Base-by-base conservation (phyloP, 2,329 filamentous ascomycete genomes). In the Pestalotiopsis sp. region DNA sequence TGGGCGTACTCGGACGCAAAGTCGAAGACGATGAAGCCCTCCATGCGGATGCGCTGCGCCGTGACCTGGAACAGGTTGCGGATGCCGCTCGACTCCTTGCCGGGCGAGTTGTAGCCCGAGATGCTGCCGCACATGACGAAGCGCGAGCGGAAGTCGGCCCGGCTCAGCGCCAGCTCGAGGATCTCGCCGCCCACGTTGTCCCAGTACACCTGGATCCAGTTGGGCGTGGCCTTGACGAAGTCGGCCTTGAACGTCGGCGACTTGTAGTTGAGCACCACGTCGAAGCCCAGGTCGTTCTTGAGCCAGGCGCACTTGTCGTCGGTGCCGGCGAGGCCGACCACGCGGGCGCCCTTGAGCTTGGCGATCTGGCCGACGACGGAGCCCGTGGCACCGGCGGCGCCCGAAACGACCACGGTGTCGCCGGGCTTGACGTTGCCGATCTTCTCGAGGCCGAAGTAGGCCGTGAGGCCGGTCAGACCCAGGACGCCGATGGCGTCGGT, bases 341-440 rank as follows among this genome's bases (percentile, higher is more conserved):
- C 88, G 2, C 84, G 73, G 62, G 81, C 81, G 13, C 91, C 92
- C 78, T 90, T 89, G 66, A 93, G 81, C 83, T 93, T 94, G 20
- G 92, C 91, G 72, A 95, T 93, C 80, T 95, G 93, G 0, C 91
- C 92, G 0, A 89, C 92, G 1, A 95, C 88, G 75, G 87, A 91
- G 1, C 93, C 93, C 0, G 93, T 95, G 0, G 92, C 93, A 2
- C 93, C 93, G 0, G 93, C 93, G 1, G 93, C 93, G 6, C 92
- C 92, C 9, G 89, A 92, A 0, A 95, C 91, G 7, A 95, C 91
- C 1, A 95, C 92, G 3, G 91, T 90, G 72, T 95, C 91, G 4
- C 92, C 92, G 2, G 86, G 79, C 78, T 91, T 89, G 56, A 91
- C 88, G 67, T 91, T 82, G 2, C 88, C 92, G 60, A 95, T 87